Base-by-base conservation (phyloP, 129 eudicot species). In the Escallonia rubra region DNA sequence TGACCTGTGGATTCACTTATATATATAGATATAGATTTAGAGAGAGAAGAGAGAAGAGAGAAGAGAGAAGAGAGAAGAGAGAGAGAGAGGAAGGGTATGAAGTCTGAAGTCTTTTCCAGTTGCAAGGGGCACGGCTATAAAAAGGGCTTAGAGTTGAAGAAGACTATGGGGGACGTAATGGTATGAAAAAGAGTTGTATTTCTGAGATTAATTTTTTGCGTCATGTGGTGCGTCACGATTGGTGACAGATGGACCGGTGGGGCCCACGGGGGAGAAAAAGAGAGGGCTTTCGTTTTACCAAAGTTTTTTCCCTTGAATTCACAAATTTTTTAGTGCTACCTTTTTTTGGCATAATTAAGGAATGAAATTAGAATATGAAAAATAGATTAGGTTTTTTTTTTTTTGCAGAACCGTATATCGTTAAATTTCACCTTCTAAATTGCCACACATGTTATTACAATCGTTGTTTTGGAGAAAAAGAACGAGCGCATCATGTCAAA, bases 211-310 rank as follows among this genome's bases (percentile, higher is more conserved):
- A 23, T 0, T 23, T 23, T 23, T 64, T 49, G 63, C 96, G 91
- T 85, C 61, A 79, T 85, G 70, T 65, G 69, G 57, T 84, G 96
- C 96, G 96, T 88, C 91, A 84, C 66, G 58, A 59, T 67, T 81
- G 61, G 71, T 54, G 82, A 72, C 79, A 73, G 76, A 66, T 80
- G 84, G 78, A 64, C 34, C 34, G 41, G 5, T 51, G 43, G 56
- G 76, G 55, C 41, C 84, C 80, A 79, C 11, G 52, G 41, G 73
- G 49, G 9, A 66, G 23, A 8, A 46, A 46, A 34, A 6, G 66
- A 43, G 41, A 9, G 76, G 42, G 68, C 74, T 79, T 85, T 82
- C 34, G 34, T 23, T 23, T 23, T 23, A 23, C 34, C 34, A 23
- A 23, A 23, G 34, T 23, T 23, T 23, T 23, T 0, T 23, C 34